A percentile compares a stretch with the other conserved stretches of the same genome.
Evolutionary conservation across 345 rosid genomes (phyloP).

Genomic region (Microcos paniculata): DNA sequence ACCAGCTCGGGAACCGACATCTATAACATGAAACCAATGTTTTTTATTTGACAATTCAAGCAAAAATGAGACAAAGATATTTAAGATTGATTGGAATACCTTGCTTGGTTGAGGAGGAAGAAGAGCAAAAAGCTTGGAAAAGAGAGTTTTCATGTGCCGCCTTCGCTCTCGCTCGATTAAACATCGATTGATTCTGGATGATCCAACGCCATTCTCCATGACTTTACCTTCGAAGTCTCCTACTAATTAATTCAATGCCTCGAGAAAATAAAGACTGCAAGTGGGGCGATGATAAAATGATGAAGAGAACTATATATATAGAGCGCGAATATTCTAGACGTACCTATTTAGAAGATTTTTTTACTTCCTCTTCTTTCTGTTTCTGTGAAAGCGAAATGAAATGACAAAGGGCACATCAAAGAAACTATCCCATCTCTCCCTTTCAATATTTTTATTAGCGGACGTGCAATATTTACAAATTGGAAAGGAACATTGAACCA

Average conservation of each 20-base stretch:
- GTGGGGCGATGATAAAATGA: neutral
- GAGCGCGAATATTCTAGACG: neutral
- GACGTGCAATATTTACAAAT: neutral
- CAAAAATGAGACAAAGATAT: neutral
- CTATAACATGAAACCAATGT: neutral
- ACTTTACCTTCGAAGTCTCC: neutral
- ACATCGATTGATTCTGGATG: neutral
- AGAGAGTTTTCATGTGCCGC: neutral
- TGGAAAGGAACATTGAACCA: too few species aligned
- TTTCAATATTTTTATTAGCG: neutral
- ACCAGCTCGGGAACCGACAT: constrained; percentile 12
- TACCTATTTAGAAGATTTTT: neutral
- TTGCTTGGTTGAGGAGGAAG: neutral
- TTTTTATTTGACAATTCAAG: neutral
- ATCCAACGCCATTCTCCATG: neutral
- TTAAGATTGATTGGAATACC: neutral
- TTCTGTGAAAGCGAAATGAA: neutral
- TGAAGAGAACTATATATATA: neutral
- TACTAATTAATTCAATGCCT: neutral
- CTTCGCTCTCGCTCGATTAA: neutral
- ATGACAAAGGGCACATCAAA: neutral
- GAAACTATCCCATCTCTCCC: neutral
- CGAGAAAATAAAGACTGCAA: neutral
- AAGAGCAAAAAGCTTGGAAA: neutral
- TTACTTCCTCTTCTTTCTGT: neutral